phyloP scores from a whole-genome alignment of 2,329 filamentous ascomycete genomes.

The Diplocarpon rosae region DNA sequence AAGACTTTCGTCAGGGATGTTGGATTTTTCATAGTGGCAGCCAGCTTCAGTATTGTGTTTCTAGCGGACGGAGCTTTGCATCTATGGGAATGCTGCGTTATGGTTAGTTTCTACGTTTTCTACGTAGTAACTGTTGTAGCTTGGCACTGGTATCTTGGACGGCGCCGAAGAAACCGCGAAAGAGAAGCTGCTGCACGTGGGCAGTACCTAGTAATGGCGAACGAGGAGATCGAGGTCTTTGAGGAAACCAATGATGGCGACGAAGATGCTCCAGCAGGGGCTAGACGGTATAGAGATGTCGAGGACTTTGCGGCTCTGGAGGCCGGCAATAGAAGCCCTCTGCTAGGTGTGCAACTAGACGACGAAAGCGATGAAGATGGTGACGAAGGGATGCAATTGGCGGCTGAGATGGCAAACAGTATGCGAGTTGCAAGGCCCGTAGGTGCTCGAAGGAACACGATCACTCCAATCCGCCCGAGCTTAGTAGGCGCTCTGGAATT shows the following conservation, averaged over 20 bases:
- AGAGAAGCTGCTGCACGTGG: constrained; percentile 63
- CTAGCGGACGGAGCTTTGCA: constrained; percentile 73
- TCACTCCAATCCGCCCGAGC: constrained; percentile 83
- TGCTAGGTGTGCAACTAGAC: constrained; percentile 31
- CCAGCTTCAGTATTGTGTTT: constrained; percentile 78
- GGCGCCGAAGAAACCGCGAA: constrained; percentile 46
- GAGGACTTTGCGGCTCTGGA: constrained; percentile 26
- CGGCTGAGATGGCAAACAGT: constrained; percentile 78
- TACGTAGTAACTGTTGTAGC: constrained; percentile 81
- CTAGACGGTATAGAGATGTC: constrained; percentile 22
- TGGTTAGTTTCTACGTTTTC: constrained; percentile 85
- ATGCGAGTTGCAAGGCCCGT: constrained; percentile 75
- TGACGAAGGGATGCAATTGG: constrained; percentile 52
- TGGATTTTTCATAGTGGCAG: constrained; percentile 79
- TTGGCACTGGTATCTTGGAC: constrained; percentile 80
- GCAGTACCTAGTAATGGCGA: constrained; percentile 54
- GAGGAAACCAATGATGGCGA: constrained; percentile 54
- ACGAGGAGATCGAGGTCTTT: constrained; percentile 41
- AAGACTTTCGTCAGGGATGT: constrained; percentile 89
- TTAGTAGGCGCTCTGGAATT: constrained; percentile 91
- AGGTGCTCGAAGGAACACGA: constrained; percentile 56
- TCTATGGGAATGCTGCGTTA: constrained; percentile 78
- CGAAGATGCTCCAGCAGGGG: constrained; percentile 35
- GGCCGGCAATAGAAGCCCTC: constrained; percentile 26
- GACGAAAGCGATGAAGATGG: constrained; percentile 37